Percentiles rank a stretch among this genome's conserved stretches.
phyloP scores from a whole-genome alignment of 1,284 basidiomycete species.

The Pisolithus thermaeus region DNA sequence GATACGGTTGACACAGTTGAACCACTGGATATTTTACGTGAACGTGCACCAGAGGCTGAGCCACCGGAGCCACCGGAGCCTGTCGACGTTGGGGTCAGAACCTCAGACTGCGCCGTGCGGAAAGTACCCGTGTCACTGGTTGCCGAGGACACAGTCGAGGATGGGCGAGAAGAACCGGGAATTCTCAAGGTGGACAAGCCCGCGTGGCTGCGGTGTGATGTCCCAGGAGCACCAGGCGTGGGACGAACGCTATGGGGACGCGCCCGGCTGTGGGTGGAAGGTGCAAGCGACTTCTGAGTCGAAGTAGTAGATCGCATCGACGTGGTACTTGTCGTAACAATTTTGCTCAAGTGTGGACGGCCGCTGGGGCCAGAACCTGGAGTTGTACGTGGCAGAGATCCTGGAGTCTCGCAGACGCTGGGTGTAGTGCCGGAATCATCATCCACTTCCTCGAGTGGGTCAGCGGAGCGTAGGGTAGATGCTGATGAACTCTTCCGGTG shows the following conservation, averaged over 20 bases:
- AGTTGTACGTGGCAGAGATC: constrained; percentile 8
- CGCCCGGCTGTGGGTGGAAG: not conserved
- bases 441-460: not conserved
- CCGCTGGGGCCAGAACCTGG: constrained; percentile 12
- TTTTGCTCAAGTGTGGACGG: constrained; percentile 22
- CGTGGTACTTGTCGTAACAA: constrained; percentile 21
- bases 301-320: constrained; percentile 27
- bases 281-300: constrained; percentile 3
- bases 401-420: not conserved
- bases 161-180: constrained; percentile 36
- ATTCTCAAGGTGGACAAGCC: constrained; percentile 28
- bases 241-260: constrained; percentile 6
- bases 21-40: constrained; percentile 37
- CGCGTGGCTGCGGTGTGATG: constrained; percentile 9
- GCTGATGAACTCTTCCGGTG: constrained; percentile 22
- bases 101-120: constrained; percentile 49
- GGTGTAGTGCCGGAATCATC: not conserved
- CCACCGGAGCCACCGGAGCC: constrained; percentile 17
- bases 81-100: constrained; percentile 28
- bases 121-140: constrained; percentile 51
- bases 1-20: constrained; percentile 37
- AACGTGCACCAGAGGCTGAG: constrained; percentile 20
- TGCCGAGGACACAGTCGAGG: constrained; percentile 41
- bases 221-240: not conserved
- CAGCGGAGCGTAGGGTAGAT: constrained; percentile 2